A percentile compares a stretch with the other conserved stretches of the same genome.
phyloP scores from a whole-genome alignment of 2,329 filamentous ascomycete species.

The Diaporthe australafricana region DNA sequence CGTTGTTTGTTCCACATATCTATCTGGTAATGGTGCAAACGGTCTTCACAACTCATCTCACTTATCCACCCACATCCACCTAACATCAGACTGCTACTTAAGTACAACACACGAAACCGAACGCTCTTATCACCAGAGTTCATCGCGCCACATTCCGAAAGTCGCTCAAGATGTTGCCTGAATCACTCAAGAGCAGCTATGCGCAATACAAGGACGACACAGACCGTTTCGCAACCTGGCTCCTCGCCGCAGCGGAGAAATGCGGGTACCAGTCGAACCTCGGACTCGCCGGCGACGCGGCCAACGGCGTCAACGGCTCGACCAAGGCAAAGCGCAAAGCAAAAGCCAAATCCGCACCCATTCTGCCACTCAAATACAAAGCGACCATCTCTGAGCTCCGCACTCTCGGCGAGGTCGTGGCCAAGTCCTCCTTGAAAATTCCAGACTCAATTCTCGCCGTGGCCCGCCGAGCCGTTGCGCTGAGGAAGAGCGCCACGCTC shows the following conservation, averaged over 20 bases:
- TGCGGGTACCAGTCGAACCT: not conserved
- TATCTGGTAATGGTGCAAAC: too few species aligned
- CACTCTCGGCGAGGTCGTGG: not conserved
- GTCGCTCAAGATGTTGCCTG: constrained; percentile 10
- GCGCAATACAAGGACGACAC: constrained; percentile 15
- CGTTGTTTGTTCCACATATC: too few species aligned
- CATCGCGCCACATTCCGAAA: too few species aligned
- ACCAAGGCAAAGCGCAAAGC: not conserved
- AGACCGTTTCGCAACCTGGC: constrained; percentile 12
- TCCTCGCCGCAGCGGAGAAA: not conserved
- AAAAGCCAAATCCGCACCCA: not conserved
- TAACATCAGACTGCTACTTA: too few species aligned
- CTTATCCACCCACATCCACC: too few species aligned
- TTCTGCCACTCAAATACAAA: not conserved
- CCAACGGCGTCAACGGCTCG: not conserved
- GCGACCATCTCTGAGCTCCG: constrained; percentile 3
- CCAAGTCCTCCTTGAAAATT: constrained; percentile 7
- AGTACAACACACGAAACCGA: too few species aligned
- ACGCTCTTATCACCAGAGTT: too few species aligned
- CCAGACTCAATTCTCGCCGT: not conserved
- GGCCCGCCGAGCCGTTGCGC: not conserved
- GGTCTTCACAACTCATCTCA: too few species aligned
- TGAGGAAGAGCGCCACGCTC: not conserved
- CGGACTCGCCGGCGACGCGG: not conserved
- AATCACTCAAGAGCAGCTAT: constrained; percentile 9